Evolutionary conservation across 1,139 yeast species (phyloP).

Genomic region (Scheffersomyces cryptocercus): DNA sequence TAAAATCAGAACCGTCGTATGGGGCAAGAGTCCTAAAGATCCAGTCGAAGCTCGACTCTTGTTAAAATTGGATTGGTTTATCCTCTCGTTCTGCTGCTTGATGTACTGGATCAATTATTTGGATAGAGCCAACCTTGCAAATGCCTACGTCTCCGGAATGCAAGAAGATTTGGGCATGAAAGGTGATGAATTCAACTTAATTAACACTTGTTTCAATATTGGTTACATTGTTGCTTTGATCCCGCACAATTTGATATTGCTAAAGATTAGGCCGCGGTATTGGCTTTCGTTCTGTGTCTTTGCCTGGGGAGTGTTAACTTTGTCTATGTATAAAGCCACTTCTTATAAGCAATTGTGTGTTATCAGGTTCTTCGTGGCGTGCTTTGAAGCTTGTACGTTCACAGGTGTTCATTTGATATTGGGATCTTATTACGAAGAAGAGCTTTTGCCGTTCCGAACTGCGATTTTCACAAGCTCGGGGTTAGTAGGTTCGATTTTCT

Average conservation of each 20-base stretch:
- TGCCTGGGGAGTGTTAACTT: constrained; percentile 56
- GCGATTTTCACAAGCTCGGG: constrained; percentile 58
- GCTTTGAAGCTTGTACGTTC: constrained; percentile 57
- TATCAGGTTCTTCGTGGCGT: constrained; percentile 55
- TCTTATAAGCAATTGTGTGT: constrained; percentile 48
- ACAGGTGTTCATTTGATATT: constrained; percentile 54
- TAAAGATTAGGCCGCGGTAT: constrained; percentile 53
- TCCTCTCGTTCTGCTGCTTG: constrained; percentile 56
- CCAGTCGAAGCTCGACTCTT: constrained; percentile 43
- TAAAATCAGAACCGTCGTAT: constrained; percentile 16
- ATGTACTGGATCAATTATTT: constrained; percentile 54
- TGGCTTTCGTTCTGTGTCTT: constrained; percentile 57
- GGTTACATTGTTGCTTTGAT: constrained; percentile 62
- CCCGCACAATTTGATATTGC: constrained; percentile 54
- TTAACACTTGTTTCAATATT: constrained; percentile 58
- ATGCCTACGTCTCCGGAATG: constrained; percentile 45
- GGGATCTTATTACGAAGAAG: constrained; percentile 55
- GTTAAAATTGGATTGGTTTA: constrained; percentile 55
- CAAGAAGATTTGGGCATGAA: constrained; percentile 36
- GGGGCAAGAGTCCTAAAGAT: constrained; percentile 42
- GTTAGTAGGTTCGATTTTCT: constrained; percentile 50
- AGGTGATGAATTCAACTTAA: constrained; percentile 50
- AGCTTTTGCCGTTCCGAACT: constrained; percentile 48
- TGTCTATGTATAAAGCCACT: constrained; percentile 48
- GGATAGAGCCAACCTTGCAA: constrained; percentile 49